Evolutionary conservation across 176 grass and related monocot genomes (phyloP).

Genomic region (Triticum timopheevii): DNA sequence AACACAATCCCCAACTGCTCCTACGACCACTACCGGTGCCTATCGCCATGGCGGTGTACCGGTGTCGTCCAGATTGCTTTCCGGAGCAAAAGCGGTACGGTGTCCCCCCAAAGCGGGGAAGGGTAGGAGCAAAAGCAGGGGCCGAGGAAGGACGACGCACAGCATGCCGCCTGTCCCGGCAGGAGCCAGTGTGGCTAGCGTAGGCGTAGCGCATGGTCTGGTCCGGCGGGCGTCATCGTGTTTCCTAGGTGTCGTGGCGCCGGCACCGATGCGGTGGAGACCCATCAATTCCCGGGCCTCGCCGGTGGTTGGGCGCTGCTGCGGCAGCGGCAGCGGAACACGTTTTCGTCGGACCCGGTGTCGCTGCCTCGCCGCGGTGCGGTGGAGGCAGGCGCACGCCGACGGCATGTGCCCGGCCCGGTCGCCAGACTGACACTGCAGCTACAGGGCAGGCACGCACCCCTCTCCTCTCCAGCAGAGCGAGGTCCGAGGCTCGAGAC

Average conservation of each 20-base stretch:
- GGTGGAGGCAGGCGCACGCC: slow-evolving; percentile 18
- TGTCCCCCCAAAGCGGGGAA: not conserved
- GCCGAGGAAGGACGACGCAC: not conserved
- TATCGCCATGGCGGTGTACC: not conserved
- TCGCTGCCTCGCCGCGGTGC: not conserved
- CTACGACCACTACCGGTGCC: not conserved
- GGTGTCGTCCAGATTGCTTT: not conserved
- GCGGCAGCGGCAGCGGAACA: not conserved
- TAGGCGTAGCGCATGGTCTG: not conserved
- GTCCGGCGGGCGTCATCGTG: not conserved
- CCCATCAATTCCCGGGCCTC: not conserved
- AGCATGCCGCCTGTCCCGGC: not conserved
- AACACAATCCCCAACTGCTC: not conserved
- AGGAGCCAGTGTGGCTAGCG: not conserved
- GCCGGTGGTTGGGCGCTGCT: not conserved
- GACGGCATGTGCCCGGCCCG: slow-evolving; percentile 12
- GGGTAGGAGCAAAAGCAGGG: not conserved
- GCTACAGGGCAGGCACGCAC: not conserved
- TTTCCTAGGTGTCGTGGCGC: not conserved
- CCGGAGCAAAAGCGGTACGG: not conserved
- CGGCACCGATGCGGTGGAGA: not conserved
- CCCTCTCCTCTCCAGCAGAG: not conserved
- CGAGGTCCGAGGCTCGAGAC: not conserved
- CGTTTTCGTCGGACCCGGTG: not conserved
- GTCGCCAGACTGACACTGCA: not conserved